These are phyloP conservation scores for Geotrichum cucujoidarum DNA, from an alignment of 1,139 yeast species.

Conservation along the genomic window DNA sequence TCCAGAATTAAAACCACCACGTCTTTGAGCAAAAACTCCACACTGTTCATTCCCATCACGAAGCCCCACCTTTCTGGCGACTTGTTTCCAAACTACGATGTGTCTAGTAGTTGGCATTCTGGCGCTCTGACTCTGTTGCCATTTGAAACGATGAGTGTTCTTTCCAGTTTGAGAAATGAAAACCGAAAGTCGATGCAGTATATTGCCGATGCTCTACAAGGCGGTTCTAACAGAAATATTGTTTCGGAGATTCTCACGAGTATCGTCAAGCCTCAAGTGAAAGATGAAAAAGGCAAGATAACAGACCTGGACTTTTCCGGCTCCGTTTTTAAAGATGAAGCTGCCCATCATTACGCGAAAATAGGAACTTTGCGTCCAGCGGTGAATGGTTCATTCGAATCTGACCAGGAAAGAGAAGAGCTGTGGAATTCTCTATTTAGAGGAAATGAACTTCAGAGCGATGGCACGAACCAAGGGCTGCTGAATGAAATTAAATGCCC, in stretches of 20 bases:
- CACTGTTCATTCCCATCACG: slow-evolving; percentile 50
- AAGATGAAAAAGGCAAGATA: slow-evolving; percentile 3
- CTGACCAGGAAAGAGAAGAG: not conserved
- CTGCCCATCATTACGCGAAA: slow-evolving; percentile 36
- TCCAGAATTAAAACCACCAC: slow-evolving; percentile 47
- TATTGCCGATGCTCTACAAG: slow-evolving; percentile 23
- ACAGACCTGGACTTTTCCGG: slow-evolving; percentile 20
- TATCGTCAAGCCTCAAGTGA: slow-evolving; percentile 14
- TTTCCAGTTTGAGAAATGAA: slow-evolving; percentile 28
- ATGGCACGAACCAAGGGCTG: slow-evolving; percentile 25
- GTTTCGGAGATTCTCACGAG: slow-evolving; percentile 23
- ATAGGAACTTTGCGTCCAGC: slow-evolving; percentile 29
- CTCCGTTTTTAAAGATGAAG: slow-evolving; percentile 18
- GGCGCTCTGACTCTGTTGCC: slow-evolving; percentile 29
- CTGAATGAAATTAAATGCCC: slow-evolving; percentile 22
- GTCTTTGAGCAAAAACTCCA: slow-evolving; percentile 44
- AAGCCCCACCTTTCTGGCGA: slow-evolving; percentile 25
- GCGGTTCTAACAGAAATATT: slow-evolving; percentile 29
- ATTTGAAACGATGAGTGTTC: slow-evolving; percentile 32
- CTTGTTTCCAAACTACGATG: slow-evolving; percentile 18
- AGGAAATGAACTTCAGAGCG: slow-evolving; percentile 18
- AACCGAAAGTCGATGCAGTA: slow-evolving; percentile 29
- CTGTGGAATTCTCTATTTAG: slow-evolving; percentile 23
- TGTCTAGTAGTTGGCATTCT: slow-evolving; percentile 30
- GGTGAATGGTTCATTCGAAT: not conserved